phyloP scores from a whole-genome alignment of 2,329 filamentous ascomycete species.

The Phoma sp. region DNA sequence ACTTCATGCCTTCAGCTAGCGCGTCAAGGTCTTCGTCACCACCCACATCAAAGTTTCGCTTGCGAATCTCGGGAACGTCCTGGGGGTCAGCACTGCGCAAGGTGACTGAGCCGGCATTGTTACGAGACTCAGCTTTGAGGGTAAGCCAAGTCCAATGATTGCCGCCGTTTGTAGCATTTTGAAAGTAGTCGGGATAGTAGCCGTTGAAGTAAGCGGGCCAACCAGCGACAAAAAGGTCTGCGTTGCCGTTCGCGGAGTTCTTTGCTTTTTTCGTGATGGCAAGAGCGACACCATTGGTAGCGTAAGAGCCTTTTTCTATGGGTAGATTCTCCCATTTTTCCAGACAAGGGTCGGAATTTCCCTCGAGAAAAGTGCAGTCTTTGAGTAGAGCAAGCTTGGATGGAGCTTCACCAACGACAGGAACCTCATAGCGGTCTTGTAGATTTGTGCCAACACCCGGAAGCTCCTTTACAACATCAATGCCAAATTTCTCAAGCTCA shows the following conservation, averaged over 20 bases:
- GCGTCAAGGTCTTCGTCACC: conserved; percentile 56
- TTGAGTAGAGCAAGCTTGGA: conserved; percentile 45
- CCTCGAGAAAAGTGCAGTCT: conserved; percentile 49
- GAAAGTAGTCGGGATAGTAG: conserved; percentile 61
- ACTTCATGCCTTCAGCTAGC: conserved; percentile 61
- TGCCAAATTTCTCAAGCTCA: conserved; percentile 59
- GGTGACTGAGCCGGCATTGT: conserved; percentile 65
- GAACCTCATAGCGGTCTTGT: conserved; percentile 63
- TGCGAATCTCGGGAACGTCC: conserved; percentile 64
- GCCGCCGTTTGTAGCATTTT: conserved; percentile 52
- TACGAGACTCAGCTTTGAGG: conserved; percentile 68
- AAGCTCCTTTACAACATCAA: conserved; percentile 60
- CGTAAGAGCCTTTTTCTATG: conserved; percentile 52
- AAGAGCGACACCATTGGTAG: conserved; percentile 60
- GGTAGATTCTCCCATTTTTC: conserved; percentile 50
- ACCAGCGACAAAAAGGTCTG: conserved; percentile 61
- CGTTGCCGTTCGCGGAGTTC: conserved; percentile 50
- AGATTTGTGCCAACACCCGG: conserved; percentile 68
- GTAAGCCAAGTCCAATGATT: conserved; percentile 58
- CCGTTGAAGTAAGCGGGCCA: conserved; percentile 60
- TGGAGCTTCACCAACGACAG: conserved; percentile 53
- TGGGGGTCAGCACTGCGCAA: conserved; percentile 66
- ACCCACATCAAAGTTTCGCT: conserved; percentile 25
- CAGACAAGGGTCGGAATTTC: conserved; percentile 52
- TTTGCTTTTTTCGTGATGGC: conserved; percentile 52